phyloP scores from a whole-genome alignment of 164 flowering plant genomes.

The Nymphaea thermarum region DNA sequence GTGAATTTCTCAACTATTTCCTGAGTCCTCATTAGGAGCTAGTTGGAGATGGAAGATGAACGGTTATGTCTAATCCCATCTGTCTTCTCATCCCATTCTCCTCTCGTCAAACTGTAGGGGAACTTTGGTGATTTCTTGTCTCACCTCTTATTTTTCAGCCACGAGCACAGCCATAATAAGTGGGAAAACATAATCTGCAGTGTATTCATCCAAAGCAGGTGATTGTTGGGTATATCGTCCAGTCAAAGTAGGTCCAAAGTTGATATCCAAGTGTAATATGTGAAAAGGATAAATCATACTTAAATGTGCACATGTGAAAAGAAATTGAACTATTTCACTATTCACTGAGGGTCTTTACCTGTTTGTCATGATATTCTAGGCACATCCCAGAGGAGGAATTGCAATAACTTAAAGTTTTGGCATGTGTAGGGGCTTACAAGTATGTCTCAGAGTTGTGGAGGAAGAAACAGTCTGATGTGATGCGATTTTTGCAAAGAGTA shows the following conservation, averaged over 20 bases:
- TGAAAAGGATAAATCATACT: not conserved
- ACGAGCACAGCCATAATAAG: no score
- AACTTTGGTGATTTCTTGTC: no score
- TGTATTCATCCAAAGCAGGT: no score
- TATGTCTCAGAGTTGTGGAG: constrained; percentile 77
- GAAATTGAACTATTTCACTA: not conserved
- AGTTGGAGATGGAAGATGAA: no score
- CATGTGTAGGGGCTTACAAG: constrained; percentile 47
- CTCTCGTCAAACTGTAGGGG: no score
- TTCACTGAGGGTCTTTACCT: not conserved
- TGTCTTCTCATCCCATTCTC: no score
- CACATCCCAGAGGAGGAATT: not conserved
- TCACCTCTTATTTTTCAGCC: no score
- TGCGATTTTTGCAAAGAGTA: constrained; percentile 74
- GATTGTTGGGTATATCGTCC: no score
- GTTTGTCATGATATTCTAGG: not conserved
- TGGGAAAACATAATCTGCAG: no score
- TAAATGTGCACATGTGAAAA: not conserved
- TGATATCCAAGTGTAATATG: not conserved
- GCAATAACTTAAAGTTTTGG: not conserved
- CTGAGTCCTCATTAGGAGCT: no score
- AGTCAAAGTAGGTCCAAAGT: not conserved
- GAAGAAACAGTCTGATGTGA: constrained; percentile 82
- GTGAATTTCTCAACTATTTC: no score
- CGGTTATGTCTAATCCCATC: no score